Percentiles rank a stretch among this genome's conserved stretches.
These are phyloP conservation scores for Paxillus involutus DNA, from an alignment of 768 basidiomycete species.

Conservation along the genomic window DNA sequence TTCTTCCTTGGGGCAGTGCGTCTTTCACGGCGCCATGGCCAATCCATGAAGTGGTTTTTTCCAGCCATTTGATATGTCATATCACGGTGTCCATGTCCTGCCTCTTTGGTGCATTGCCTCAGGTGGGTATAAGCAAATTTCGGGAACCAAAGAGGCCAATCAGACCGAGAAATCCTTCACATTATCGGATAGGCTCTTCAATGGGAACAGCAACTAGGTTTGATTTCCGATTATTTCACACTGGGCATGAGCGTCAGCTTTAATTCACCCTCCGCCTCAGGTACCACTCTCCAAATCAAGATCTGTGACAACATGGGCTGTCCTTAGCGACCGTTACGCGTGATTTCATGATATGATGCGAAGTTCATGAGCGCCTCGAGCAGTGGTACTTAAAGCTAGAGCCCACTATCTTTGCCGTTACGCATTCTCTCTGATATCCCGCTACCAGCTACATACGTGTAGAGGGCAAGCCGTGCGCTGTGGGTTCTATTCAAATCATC, in stretches of 20 bases:
- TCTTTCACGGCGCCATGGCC: background rate
- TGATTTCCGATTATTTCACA: background rate
- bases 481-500: background rate
- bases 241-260: background rate
- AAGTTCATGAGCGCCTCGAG: background rate
- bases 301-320: too few relatives aligned
- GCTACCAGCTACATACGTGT: background rate
- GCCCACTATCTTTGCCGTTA: background rate
- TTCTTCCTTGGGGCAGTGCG: background rate
- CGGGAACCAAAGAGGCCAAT: too few relatives aligned
- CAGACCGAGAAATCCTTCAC: background rate
- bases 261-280: background rate
- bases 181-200: background rate
- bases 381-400: background rate
- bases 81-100: background rate
- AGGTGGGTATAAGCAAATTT: too few relatives aligned
- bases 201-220: background rate
- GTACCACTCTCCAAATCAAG: background rate
- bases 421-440: background rate
- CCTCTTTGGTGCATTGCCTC: background rate
- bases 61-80: background rate
- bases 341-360: background rate
- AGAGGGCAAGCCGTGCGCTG: background rate
- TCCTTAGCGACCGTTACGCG: too few relatives aligned
- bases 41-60: background rate